These are phyloP conservation scores for Lupinus albus DNA, from an alignment of 306 rosid species.

Conservation along the genomic window DNA sequence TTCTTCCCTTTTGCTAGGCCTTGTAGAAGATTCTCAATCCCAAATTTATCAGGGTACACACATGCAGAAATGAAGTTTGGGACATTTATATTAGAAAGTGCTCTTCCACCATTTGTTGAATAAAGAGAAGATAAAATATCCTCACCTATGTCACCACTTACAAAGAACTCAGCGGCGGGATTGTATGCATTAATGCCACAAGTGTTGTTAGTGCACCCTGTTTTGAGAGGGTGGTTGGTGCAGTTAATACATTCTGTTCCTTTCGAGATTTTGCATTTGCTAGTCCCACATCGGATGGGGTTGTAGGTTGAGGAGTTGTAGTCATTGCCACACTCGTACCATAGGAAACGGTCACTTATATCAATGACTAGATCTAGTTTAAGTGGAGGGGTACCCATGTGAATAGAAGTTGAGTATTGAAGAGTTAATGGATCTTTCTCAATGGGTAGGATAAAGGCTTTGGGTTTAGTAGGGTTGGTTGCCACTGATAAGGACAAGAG, in stretches of 20 bases:
- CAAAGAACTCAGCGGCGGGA: constrained; percentile 15
- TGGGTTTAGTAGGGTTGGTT: not conserved
- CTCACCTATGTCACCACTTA: constrained; percentile 35
- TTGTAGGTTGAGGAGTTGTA: constrained; percentile 42
- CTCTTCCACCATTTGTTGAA: constrained; percentile 1
- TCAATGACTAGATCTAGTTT: constrained; percentile 33
- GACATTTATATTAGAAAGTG: not conserved
- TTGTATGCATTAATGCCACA: constrained; percentile 36
- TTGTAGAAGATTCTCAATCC: constrained; percentile 24
- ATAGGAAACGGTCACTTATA: constrained; percentile 44
- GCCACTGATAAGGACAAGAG: constrained; percentile 15
- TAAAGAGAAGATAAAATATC: constrained; percentile 15
- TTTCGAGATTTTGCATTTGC: constrained; percentile 28
- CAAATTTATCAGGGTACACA: constrained; percentile 29
- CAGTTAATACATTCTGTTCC: constrained; percentile 32
- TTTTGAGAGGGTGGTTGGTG: constrained; percentile 37
- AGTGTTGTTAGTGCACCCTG: constrained; percentile 39
- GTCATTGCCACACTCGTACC: constrained; percentile 41
- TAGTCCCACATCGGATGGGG: constrained; percentile 11
- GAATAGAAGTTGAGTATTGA: constrained; percentile 42
- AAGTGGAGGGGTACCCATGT: constrained; percentile 44
- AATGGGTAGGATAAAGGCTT: constrained; percentile 41
- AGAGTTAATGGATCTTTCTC: constrained; percentile 39
- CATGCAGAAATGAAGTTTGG: constrained; percentile 38
- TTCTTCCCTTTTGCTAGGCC: constrained; percentile 31